Evolutionary conservation across 345 rosid genomes (phyloP).

Genomic region (Brassica rapa): DNA sequence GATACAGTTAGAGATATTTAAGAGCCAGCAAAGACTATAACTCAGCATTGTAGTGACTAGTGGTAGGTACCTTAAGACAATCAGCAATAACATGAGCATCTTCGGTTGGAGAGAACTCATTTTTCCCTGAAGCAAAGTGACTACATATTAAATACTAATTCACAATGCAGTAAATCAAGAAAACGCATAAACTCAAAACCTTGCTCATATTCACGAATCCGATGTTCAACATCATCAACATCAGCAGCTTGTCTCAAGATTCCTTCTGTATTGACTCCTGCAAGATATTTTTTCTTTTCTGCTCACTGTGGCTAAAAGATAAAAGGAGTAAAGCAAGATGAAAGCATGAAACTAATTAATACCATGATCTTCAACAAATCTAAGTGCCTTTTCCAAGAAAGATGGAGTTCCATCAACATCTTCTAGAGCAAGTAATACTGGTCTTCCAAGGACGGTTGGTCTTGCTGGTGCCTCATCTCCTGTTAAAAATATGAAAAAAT

Average conservation of each 20-base stretch:
- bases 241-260: conserved; percentile 97
- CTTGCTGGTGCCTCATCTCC: conserved; percentile 60
- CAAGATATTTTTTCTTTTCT: conserved; percentile 34
- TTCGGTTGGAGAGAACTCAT: conserved; percentile 64
- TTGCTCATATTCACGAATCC: conserved; percentile 87
- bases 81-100: conserved; percentile 94
- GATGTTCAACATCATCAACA: conserved; percentile 88
- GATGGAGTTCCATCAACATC: conserved; percentile 98
- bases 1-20: conserved; percentile 34
- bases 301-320: conserved; percentile 11
- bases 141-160: neutral
- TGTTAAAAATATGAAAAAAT: conserved; percentile 31
- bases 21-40: neutral
- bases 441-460: conserved; percentile 69
- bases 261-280: conserved; percentile 93
- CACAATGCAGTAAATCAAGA: conserved; percentile 3
- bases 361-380: conserved; percentile 90
- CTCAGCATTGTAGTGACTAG: conserved; percentile 5
- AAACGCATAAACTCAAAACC: conserved; percentile 50
- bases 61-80: conserved; percentile 71
- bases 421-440: conserved; percentile 90
- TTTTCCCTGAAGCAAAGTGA: conserved; percentile 63
- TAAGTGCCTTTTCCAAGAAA: conserved; percentile 94
- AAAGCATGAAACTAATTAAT: conserved; percentile 36
- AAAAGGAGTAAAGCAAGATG: conserved; percentile 10